Base-by-base conservation (phyloP, 2,329 filamentous ascomycete genomes). In the Lecanicillium sp. region DNA sequence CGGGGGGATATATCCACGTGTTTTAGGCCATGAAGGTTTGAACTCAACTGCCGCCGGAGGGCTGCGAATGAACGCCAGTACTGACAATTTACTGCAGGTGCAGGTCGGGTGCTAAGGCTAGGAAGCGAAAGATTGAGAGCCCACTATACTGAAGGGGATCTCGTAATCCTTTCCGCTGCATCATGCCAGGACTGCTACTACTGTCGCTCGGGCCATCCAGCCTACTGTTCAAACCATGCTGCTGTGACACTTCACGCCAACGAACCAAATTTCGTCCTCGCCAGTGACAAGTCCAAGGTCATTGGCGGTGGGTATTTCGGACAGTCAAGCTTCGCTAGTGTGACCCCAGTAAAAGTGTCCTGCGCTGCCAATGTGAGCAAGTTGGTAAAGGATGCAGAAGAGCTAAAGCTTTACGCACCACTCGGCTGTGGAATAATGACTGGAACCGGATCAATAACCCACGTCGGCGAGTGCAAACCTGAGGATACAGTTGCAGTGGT, bases 401-500 rank as follows among this genome's bases (percentile, higher is more conserved):
- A 39, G 31, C 22, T 35, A 5, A 20, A 22, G 12, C 8, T 29
- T 12, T 34, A 39, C 13, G 37, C 37, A 11, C 37, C 37, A 25
- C 22, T 39, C 7, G 38, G 38, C 8, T 40, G 32, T 20, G 32
- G 37, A 9, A 40, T 40, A 25, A 40, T 35, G 37, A 40, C 37
- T 13, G 37, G 37, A 12, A 22, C 38, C 8, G 38, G 38, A 12
- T 35, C 38, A 20, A 40, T 40, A 31, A 40, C 38, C 2, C 25
- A 36, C 25, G 38, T 36, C 5, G 32, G 25, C 5, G 22, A 10
- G 5, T 40, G 38, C 32, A 4, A 18, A n/a, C 9, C 38, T 3
- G 32, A 40, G 6, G 22, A 34, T 13, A 33, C 36, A 4, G 15
- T 40, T 5, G 38, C 37, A 3, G 37, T 35, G 9, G 37, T 39